Evolutionary conservation across 2,329 filamentous ascomycete genomes (phyloP).

Genomic region (Calonectria henricotiae): DNA sequence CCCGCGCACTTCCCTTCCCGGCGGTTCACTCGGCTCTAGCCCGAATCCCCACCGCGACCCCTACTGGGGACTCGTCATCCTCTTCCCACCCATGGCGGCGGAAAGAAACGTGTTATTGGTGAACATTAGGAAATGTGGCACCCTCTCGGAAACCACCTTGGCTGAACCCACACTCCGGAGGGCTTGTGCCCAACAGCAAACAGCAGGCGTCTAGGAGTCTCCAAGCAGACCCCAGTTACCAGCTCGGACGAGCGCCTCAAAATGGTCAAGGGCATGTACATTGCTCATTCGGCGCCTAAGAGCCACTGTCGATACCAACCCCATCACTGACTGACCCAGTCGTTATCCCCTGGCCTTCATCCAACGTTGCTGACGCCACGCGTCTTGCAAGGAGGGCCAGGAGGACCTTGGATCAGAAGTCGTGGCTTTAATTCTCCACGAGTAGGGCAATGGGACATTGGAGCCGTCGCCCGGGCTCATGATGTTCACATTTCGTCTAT

Average conservation of each 20-base stretch:
- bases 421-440: conserved; percentile 46
- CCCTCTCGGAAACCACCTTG: conserved; percentile 50
- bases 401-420: conserved; percentile 48
- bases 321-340: conserved; percentile 43
- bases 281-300: conserved; percentile 42
- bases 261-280: conserved; percentile 50
- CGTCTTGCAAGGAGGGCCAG: conserved; percentile 49
- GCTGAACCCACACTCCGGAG: conserved; percentile 47
- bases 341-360: conserved; percentile 43
- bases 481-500: conserved; percentile 30
- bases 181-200: conserved; percentile 50
- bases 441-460: conserved; percentile 47
- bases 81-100: conserved; percentile 52
- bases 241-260: conserved; percentile 54
- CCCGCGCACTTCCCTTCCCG: conserved; percentile 52
- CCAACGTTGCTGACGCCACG: conserved; percentile 53
- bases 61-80: conserved; percentile 57
- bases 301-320: conserved; percentile 41
- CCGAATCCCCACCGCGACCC: conserved; percentile 57
- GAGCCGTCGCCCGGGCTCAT: conserved; percentile 24
- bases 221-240: conserved; percentile 46
- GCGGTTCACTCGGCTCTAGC: conserved; percentile 61
- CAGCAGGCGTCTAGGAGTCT: conserved; percentile 50
- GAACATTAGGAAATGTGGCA: conserved; percentile 53
- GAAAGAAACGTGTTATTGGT: conserved; percentile 58